Base-by-base conservation (phyloP, 169 alveolate genomes). In the Cryptosporidium felis region DNA sequence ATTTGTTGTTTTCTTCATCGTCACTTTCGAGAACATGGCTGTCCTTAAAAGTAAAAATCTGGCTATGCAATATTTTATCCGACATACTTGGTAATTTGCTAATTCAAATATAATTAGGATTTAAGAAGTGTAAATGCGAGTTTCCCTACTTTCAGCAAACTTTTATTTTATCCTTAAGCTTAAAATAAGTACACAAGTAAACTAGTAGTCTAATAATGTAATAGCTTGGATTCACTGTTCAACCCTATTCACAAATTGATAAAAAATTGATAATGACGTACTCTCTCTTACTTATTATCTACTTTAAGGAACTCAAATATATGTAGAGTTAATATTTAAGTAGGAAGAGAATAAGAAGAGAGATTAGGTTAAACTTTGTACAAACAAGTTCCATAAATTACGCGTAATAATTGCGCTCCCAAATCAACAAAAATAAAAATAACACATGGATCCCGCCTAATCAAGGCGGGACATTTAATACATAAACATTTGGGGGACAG, bases 381-480 rank as follows among this genome's bases (percentile, higher is more conserved):
- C n/a, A n/a, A n/a, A n/a, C n/a, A n/a, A n/a, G n/a, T n/a, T n/a
- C n/a, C n/a, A n/a, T n/a, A n/a, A n/a, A n/a, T n/a, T n/a, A n/a
- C n/a, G n/a, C n/a, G n/a, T n/a, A n/a, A n/a, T n/a, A n/a, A n/a
- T n/a, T n/a, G n/a, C n/a, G n/a, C n/a, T n/a, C n/a, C n/a, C n/a
- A n/a, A n/a, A n/a, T n/a, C n/a, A n/a, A n/a, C n/a, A n/a, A 26
- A 26, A 56, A 56, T 18, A 26, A 56, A 51, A 51, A 9, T 21
- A 51, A 21, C n/a, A 56, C 14, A 42, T 28, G 51, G 58, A 62
- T 26, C 80, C 80, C 80, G 80, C 80, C 36, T 40, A 41, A 30
- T 42, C 51, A 62, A 62, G 80, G 80, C 80, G 80, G 80, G 80
- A 40, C 80, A 28, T 38, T 62, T 46, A 36, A 60, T 56, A 56